Base-by-base conservation (phyloP, 306 rosid species). In the Dryas drummondii region DNA sequence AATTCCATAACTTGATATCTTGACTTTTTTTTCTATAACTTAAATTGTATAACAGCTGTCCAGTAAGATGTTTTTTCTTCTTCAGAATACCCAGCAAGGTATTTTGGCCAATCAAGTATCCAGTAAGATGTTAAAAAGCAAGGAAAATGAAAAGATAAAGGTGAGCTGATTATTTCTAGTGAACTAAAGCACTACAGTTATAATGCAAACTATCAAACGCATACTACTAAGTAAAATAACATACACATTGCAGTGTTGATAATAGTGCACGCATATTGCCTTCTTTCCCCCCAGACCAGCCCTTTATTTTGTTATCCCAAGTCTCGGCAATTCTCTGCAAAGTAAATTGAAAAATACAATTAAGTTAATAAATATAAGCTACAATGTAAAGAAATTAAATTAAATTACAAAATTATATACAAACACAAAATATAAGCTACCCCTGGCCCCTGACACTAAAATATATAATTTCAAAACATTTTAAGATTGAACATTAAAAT, bases 271-370 rank as follows among this genome's bases (percentile, higher is more conserved):
- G 96, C 86, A 94, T 76, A 71, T 94, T 94, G 82, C 97, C 93
- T 84, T 94, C 96, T 84, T 87, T 94, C 72, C 97, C 97, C 42
- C 94, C 87, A 62, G 96, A 82, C 99, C 99, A 94, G 42, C 88
- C 82, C 83, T 89, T 94, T 73, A 94, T 87, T 81, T 85, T 78
- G 74, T 27, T 70, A 84, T 88, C 93, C 73, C 63, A 70, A 26
- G 71, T 68, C 68, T 87, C 93, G 5, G 99, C 89, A 51, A 94
- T 86, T 83, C 84, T 87, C 99, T 94, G 88, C 56, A 80, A 59
- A 72, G 49, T 37, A 71, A 71, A 78, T 61, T 73, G 72, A 40
- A 77, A 26, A 74, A 58, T 14, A 45, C 49, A 68, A 62, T 74
- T 67, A 76, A 74, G 60, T 52, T 54, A 12, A 61, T 55, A 46